Evolutionary conservation across 176 grass and related monocot species (phyloP), one percentile per base, ranked within the genome.

Genomic region (Carex parvula): DNA sequence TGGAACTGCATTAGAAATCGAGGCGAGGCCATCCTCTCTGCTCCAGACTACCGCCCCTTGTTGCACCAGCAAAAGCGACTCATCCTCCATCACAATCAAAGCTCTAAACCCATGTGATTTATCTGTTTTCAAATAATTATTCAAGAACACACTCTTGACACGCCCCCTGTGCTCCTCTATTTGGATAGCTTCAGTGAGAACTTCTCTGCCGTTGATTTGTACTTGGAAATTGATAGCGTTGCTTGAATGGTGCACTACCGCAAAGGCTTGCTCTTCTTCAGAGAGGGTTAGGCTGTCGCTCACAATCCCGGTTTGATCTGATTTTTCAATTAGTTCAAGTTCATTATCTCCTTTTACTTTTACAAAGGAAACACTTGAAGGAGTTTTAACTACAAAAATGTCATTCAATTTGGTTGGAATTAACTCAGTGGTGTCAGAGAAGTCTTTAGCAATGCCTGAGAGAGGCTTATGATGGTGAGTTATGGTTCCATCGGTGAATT

Each of bases 1-100:
- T 54, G 88, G 84, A 10, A 88, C 91, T 84, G 89, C 89, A 89
- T 91, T 90, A 94, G 93, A 80, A 86, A 99, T 88, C 53, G 97
- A 96, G 70, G 97, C 97, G 64, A 99, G 91, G 42, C 97, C 97
- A 91, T 99, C 93, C 72, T 99, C 97, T 91, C 97, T 96, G 73
- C 85, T 93, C 97, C 97, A 99, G 78, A 99, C 97, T 82, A 96
- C 63, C 61, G 79, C 85, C 60, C 97, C 91, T 99, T 99, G 97
- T 79, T 99, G 97, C 74, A 99, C 85, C 65, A 99, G 85, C 76
- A 92, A 75, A 66, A 99, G 52, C 0, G 97, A 99, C 81, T 99
- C 91, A 70, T 99, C 97, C 86, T 99, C 93, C 97, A 99, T 96
- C 44, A 94, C 90, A 87, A 96, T 24, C 85, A 99, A 90, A 89